Base-by-base conservation (phyloP, 768 basidiomycete genomes). In the Multifurca ochricompacta region DNA sequence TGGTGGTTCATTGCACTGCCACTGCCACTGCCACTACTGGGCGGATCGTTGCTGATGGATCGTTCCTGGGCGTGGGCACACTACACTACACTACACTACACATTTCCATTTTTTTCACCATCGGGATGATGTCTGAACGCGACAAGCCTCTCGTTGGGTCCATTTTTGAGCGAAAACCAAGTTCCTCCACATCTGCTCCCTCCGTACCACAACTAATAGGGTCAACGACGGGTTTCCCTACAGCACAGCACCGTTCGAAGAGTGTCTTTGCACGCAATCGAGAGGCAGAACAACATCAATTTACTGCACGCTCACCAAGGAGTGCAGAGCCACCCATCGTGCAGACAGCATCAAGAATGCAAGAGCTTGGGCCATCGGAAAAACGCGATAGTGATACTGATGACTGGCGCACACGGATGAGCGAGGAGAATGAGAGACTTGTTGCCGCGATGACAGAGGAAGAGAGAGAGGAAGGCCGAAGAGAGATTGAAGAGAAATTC, bases 401-500 rank as follows among this genome's bases (percentile, higher is more conserved):
- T 30, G 61, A 72, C 44, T 82, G 84, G 77, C 71, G 79, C 51
- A 69, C 68, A 9, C 79, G 79, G 61, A 77, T 83, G 49, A 81
- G 78, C 60, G 72, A 73, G 51, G 86, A 91, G 63, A 93, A 94
- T 59, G 73, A 77, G 53, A 67, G 70, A 10, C 68, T 70, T 27
- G 77, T 94, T 2, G 78, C 77, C 16, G 66, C 63, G 1, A 94
- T 94, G 92, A 75, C 77, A 2, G 77, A 78, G 10, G 80, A 80
- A 14, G 86, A 93, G 65, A 73, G 82, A 9, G 80, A 83, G 57
- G 67, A 77, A 48, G 90, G 87, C 66, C 72, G 74, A 40, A 69
- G 69, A 47, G 79, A 89, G 57, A 78, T 94, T 37, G 52, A 87
- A 25, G 81, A 87, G 56, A 76, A 78, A 41, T 83, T 94, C 64